Percentiles rank a stretch among this genome's conserved stretches.
Evolutionary conservation across 1,284 basidiomycete species (phyloP).

Genomic region (Trichosporon asahii): DNA sequence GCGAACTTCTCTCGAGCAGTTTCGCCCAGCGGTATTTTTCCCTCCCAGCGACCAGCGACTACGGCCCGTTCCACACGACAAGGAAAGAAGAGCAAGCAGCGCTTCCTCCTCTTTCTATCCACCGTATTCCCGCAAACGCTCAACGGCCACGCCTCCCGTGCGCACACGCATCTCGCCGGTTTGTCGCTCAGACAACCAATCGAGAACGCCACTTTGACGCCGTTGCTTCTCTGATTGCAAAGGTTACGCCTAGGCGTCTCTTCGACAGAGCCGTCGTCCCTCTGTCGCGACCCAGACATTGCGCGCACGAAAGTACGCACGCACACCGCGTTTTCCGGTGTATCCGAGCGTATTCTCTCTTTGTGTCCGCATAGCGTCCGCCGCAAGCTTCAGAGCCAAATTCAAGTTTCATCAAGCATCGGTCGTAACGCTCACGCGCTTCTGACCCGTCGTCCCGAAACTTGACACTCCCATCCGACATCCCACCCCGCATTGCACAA

Average conservation of each 20-base stretch:
- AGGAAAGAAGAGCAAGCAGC: not conserved
- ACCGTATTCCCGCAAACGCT: not conserved
- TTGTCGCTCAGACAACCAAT: not conserved
- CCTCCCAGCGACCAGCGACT: not conserved
- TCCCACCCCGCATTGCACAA: not conserved
- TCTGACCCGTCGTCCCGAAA: not conserved
- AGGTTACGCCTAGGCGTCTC: not conserved
- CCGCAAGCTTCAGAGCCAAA: constrained; percentile 3
- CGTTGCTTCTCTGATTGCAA: constrained; percentile 1
- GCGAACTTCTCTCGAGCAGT: not conserved
- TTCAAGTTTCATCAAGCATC: not conserved
- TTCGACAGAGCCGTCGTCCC: not conserved
- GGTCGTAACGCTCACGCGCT: constrained; percentile 4
- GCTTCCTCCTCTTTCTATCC: not conserved
- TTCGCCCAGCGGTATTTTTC: not conserved
- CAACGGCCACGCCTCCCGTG: not conserved
- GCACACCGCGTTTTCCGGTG: not conserved
- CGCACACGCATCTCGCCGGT: not conserved
- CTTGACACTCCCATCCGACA: not conserved
- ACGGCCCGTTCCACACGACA: not conserved
- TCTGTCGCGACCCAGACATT: not conserved
- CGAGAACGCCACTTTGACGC: not conserved
- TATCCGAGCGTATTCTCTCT: not conserved
- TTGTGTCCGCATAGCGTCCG: not conserved
- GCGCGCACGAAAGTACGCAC: not conserved